phyloP scores from a whole-genome alignment of 192 early-diverging fungal genomes.

The Backusella morwellensis region DNA sequence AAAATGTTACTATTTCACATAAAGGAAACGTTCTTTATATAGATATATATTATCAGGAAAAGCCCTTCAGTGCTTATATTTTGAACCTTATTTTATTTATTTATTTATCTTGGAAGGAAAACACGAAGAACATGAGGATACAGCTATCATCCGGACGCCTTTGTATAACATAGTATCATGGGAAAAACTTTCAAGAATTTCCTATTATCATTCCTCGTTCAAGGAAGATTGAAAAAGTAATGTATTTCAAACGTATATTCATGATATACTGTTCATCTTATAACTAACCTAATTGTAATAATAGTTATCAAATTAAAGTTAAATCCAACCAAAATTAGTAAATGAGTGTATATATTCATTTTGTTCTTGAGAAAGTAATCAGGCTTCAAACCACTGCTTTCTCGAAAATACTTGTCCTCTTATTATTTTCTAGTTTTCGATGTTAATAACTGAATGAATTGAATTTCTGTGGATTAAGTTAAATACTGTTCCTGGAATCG shows the following conservation, averaged over 20 bases:
- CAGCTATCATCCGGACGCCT: not conserved
- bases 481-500: not conserved
- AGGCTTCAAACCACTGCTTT: not conserved
- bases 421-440: not conserved
- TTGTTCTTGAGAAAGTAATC: not conserved
- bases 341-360: not conserved
- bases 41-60: too few relatives aligned
- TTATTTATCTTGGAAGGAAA: not conserved
- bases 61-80: too few relatives aligned
- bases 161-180: not conserved
- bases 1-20: not conserved
- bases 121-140: not conserved
- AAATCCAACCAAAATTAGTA: not conserved
- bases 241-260: not conserved
- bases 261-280: not conserved
- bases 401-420: not conserved
- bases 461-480: not conserved
- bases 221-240: not conserved
- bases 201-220: not conserved
- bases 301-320: not conserved
- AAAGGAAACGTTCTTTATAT: not conserved
- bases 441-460: not conserved
- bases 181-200: not conserved
- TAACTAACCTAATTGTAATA: not conserved
- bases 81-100: not conserved